Evolutionary conservation across 768 basidiomycete genomes (phyloP).

Genomic region (Xerocomellus amylosporus): DNA sequence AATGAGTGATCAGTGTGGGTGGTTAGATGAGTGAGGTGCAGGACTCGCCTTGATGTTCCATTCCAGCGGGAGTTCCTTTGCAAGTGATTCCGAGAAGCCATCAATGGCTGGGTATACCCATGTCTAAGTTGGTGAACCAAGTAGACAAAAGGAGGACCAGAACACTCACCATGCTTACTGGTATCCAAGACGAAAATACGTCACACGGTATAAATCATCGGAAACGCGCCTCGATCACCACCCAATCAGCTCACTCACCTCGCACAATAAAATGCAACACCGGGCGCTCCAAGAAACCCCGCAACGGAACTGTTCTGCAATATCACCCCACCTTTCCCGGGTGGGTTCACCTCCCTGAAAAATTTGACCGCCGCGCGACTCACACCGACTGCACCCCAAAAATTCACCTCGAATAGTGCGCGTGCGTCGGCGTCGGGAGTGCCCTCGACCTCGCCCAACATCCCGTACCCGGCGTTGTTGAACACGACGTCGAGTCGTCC

Average conservation of each 20-base stretch:
- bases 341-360: slow-evolving; percentile 35
- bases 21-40: too few relatives aligned
- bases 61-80: slow-evolving; percentile 8
- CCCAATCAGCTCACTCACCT: slow-evolving; percentile 1
- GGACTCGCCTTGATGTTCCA: slow-evolving; percentile 20
- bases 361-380: slow-evolving; percentile 24
- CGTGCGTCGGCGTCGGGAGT: slow-evolving; percentile 31
- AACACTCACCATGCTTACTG: slow-evolving; percentile 13
- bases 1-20: too few relatives aligned
- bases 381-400: slow-evolving; percentile 16
- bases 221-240: neutral
- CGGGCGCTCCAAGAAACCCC: slow-evolving; percentile 1
- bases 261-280: slow-evolving; percentile 11
- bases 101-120: slow-evolving; percentile 6
- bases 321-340: slow-evolving; percentile 12
- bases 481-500: slow-evolving; percentile 43
- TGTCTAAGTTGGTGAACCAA: neutral
- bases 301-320: slow-evolving; percentile 13
- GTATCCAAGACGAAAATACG: neutral
- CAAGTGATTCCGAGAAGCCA: slow-evolving; percentile 7
- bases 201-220: neutral
- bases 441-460: slow-evolving; percentile 35
- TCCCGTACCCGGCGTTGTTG: slow-evolving; percentile 38
- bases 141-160: neutral
- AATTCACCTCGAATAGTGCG: slow-evolving; percentile 35